Base-by-base conservation (phyloP, 371 early-diverging fungal genomes). In the Mortierella sp. region DNA sequence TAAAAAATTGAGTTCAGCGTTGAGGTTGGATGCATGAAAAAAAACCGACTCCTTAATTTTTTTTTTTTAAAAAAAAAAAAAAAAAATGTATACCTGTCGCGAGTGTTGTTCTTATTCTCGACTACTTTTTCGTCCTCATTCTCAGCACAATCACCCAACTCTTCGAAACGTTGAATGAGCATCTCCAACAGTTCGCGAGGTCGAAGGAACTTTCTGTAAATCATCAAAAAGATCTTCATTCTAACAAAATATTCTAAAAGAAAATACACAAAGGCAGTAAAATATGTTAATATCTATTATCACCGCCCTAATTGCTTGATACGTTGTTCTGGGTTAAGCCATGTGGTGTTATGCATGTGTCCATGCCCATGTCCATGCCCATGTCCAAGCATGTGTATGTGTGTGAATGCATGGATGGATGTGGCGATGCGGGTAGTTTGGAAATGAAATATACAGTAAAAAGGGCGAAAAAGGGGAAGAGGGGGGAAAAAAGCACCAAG, bases 181-280 rank as follows among this genome's bases (percentile, higher is more conserved):
- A 73, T 76, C 28, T 86, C 83, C 28, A 87, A 80, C 13, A 90
- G 80, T 19, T 88, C 87, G 33, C 83, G 73, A 21, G 90, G 90
- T 48, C 83, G 87, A 83, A 90, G 85, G 58, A 90, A 88, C 48
- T 83, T 85, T 40, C 90, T 83, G 66, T 86, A 90, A 68, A 90
- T 88, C 32, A 87, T 87, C 65, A 90, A 75, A 69, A 90, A 90
- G 28, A 86, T 61, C 43, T 80, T 80, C 16, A 72, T 75, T 33
- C 63, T 71, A 50, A 65, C 50, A 38, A 80, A 64, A 65, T 75
- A 76, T 19, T 80, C 81, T 80, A 75, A 64, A 41, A 69, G 28
- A 28, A 28, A 28, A 28, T 28, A 71, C 61, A 69, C 61, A 3
- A 13, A 59, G n/a, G 21, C 1, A 16, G 40, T 24, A 21, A 22